A percentile compares a stretch with the other conserved stretches of the same genome.
phyloP scores from a whole-genome alignment of 805 yeast genomes.

The Wickerhamiella occidentalis region DNA sequence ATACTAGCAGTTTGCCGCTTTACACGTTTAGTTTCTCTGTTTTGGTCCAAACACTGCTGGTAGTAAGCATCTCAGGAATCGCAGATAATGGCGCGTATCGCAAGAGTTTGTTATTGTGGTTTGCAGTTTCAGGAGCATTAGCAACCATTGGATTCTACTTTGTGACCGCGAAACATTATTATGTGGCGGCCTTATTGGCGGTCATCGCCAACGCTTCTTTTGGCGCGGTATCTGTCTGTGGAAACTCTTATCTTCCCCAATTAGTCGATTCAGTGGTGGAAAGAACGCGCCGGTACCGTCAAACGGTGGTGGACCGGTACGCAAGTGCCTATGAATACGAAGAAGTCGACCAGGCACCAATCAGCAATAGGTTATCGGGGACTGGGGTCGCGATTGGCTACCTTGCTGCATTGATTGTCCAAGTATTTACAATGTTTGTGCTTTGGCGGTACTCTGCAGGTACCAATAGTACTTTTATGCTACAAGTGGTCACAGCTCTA shows the following conservation, averaged over 20 bases:
- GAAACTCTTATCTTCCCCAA: conserved; percentile 59
- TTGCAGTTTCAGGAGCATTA: conserved; percentile 49
- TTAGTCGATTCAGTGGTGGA: conserved; percentile 30
- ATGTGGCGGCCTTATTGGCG: conserved; percentile 43
- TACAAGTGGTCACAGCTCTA: conserved; percentile 46
- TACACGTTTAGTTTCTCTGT: conserved; percentile 67
- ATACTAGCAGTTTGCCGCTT: conserved; percentile 60
- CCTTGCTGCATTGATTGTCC: conserved; percentile 55
- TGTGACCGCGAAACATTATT: conserved; percentile 34
- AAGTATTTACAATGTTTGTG: conserved; percentile 43
- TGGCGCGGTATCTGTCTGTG: conserved; percentile 72
- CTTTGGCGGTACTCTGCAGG: conserved; percentile 33
- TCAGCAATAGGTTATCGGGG: conserved; percentile 39
- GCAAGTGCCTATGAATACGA: conserved; percentile 17
- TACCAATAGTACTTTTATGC: conserved; percentile 26
- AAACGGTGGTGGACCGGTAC: conserved; percentile 16
- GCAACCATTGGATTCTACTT: conserved; percentile 38
- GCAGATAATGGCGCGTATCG: conserved; percentile 53
- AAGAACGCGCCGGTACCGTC: conserved; percentile 12
- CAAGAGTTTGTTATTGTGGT: conserved; percentile 41
- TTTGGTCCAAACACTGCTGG: conserved; percentile 55
- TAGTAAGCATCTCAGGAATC: conserved; percentile 61
- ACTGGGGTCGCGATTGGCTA: conserved; percentile 63
- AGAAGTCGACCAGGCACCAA: conserved; percentile 17
- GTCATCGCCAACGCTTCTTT: conserved; percentile 54